phyloP scores from a whole-genome alignment of 345 rosid species.

The Euphorbia peplus region DNA sequence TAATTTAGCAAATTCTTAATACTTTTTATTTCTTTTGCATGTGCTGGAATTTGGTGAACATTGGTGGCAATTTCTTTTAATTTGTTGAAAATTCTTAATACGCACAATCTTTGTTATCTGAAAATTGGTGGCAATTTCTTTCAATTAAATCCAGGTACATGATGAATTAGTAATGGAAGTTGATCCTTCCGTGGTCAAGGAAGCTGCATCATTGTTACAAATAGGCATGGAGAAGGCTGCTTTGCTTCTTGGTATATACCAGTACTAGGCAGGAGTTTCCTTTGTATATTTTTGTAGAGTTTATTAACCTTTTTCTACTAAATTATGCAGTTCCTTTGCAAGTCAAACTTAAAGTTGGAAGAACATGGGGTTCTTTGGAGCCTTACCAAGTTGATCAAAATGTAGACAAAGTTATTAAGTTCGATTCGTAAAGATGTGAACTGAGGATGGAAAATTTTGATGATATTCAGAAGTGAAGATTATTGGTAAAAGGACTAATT shows the following conservation, averaged over 20 bases:
- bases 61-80: no score
- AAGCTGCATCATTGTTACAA: conserved; percentile 65
- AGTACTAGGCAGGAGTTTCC: conserved; percentile 4
- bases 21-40: not conserved
- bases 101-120: not conserved
- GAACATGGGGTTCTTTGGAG: conserved; percentile 91
- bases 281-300: conserved; percentile 8
- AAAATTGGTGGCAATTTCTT: conserved; percentile 6
- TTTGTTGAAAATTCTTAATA: no score
- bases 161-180: conserved; percentile 90
- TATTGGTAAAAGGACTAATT: conserved; percentile 10
- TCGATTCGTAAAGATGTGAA: conserved; percentile 21
- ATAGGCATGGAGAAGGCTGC: conserved; percentile 81
- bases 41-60: no score
- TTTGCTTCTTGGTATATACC: conserved; percentile 58
- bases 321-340: conserved; percentile 68
- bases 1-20: not conserved
- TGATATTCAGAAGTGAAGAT: conserved; percentile 9
- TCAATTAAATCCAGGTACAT: conserved; percentile 58
- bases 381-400: conserved; percentile 44
- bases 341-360: conserved; percentile 83
- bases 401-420: conserved; percentile 21
- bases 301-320: conserved; percentile 5
- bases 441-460: conserved; percentile 5
- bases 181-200: conserved; percentile 63